phyloP scores from a whole-genome alignment of 768 basidiomycete genomes.

The Leccinum sublutescens region DNA sequence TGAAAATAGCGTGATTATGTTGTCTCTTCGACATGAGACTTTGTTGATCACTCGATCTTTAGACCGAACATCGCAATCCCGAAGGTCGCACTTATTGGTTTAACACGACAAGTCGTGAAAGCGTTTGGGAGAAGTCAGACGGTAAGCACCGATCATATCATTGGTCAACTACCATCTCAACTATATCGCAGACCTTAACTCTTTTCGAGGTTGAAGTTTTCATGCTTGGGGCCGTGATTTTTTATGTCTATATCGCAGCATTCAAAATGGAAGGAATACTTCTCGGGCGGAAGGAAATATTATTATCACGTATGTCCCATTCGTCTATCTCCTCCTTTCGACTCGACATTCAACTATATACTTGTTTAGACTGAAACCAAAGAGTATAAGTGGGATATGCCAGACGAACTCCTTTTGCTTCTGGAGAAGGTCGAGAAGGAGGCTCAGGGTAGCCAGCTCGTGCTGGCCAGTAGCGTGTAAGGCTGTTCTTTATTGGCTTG shows the following conservation, averaged over 20 bases:
- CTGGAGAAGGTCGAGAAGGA: slow-evolving; percentile 86
- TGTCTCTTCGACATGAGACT: neutral
- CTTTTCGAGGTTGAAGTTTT: slow-evolving; percentile 73
- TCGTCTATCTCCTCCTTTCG: neutral
- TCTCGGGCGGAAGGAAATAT: slow-evolving; percentile 87
- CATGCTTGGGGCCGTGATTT: neutral
- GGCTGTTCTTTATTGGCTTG: neutral
- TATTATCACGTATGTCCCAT: slow-evolving; percentile 71
- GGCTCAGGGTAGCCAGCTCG: slow-evolving; percentile 39
- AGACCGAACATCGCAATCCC: slow-evolving; percentile 94
- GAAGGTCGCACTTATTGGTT: slow-evolving; percentile 99
- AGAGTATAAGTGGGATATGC: slow-evolving; percentile 98
- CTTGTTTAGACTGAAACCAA: slow-evolving; percentile 71
- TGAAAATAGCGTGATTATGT: slow-evolving; percentile 23
- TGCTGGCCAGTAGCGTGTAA: slow-evolving; percentile 32
- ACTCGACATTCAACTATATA: neutral
- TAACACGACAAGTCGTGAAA: slow-evolving; percentile 82
- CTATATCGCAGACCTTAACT: slow-evolving; percentile 58
- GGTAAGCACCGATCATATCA: slow-evolving; percentile 43
- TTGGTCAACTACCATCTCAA: slow-evolving; percentile 5
- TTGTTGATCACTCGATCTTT: slow-evolving; percentile 6
- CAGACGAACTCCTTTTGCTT: slow-evolving; percentile 83
- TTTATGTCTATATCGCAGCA: slow-evolving; percentile 45
- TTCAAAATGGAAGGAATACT: slow-evolving; percentile 97
- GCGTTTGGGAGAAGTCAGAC: slow-evolving; percentile 98